Base-by-base conservation (phyloP, 2,329 filamentous ascomycete species). In the Tothia fuscella region DNA sequence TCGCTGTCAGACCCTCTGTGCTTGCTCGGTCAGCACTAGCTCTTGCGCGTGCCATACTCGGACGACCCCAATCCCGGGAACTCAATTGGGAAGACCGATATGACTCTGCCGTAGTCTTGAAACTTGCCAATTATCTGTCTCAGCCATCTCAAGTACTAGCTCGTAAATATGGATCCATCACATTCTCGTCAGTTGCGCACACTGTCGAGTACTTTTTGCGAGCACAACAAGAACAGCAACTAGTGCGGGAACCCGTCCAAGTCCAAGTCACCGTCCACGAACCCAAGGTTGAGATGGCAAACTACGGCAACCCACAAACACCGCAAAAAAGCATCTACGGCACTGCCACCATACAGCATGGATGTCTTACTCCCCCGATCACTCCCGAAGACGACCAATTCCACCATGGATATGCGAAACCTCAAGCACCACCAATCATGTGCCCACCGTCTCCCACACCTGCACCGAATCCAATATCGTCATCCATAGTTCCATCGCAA, bases 1-100 rank as follows among this genome's bases (percentile, higher is more conserved):
- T 98, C 48, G 91, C 88, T 13, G 87, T 82, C 43, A 82, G 82
- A 56, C 87, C 91, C 16, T 94, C 89, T 0, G 80, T 88, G 49
- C 85, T 98, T 72, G 88, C 91, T 33, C 76, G 86, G 50, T 82
- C 87, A 32, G 86, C 88, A 9, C 70, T 96, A 43, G 86, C 86
- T 41, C 74, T 98, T 30, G 80, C 89, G 29, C 74, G 88, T 49
- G 89, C 84, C 56, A 86, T 98, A 48, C 74, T 96, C 9, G 79
- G 79, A 54, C 80, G 86, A 45, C 74, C 80, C 30, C 86, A 93
- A 59, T 72, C 80, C 49, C 76, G 76, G 48, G 79, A 84, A 47
- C 75, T 74, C 29, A 80, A 87, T 49, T 93, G 85, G 83, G 78
- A 74, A 45, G 68, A 80, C 51, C 72, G 77, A 45, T 74, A 76